Evolutionary conservation across 257 asterid species (phyloP), one percentile per base, ranked within the genome.

Genomic region (Solanum gracilifrons): DNA sequence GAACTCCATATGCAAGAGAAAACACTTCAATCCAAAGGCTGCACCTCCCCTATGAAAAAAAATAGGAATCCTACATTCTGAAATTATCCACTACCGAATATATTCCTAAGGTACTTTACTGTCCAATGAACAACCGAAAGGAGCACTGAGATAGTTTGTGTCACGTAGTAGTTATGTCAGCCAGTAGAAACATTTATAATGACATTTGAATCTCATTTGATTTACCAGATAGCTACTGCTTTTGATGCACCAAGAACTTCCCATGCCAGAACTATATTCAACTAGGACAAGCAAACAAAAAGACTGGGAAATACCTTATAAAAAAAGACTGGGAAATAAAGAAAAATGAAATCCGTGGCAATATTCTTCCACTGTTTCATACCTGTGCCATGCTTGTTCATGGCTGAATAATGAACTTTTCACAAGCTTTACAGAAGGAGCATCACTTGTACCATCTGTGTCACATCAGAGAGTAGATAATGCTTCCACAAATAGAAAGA

Each of bases 341-440:
- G 21, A 36, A 27, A 66, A 66, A 85, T 64, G 20, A 36, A 39
- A 66, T 3, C 6, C 13, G 20, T 29, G 9, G 88, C 25, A 31
- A 35, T 73, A 51, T 51, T 15, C 41, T 31, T 48, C 85, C 29
- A 77, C 35, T 77, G 84, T 75, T 85, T 85, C 80, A 77, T 89
- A 95, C 99, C 99, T 97, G 91, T 95, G 99, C 99, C 99, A 97
- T 92, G 99, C 99, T 92, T 97, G 99, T 92, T 97, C 99, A 64
- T 95, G 94, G 91, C 98, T 92, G 92, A 97, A 97, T 89, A 97
- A 68, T 90, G 99, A 94, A 93, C 99, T 97, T 87, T 95, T 97
- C 77, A 97, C 95, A 25, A 95, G 96, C 94, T 95, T 95, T 85
- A 97, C 95, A 43, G 90, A 87, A 82, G 98, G 94, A 90, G 96